Base-by-base conservation (phyloP, 805 yeast genomes). In the Kluyveromyces nonfermentans region DNA sequence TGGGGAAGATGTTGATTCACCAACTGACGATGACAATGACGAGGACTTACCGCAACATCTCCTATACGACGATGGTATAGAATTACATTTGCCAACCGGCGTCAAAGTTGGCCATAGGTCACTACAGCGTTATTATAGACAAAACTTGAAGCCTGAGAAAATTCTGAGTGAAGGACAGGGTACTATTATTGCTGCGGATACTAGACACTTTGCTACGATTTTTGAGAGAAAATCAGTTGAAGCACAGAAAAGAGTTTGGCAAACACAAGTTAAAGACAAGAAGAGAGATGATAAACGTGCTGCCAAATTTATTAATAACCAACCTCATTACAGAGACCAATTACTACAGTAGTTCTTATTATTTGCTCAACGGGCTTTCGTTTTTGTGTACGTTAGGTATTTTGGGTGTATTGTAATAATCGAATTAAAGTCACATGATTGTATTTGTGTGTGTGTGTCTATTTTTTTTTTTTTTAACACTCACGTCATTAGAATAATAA, bases 291-390 rank as follows among this genome's bases (percentile, higher is more conserved):
- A 67, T 42, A 71, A 72, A 59, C 70, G 82, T 55, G 84, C 87
- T 34, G 80, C 83, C 47, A 86, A 85, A 64, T 79, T 77, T 60
- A 73, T 85, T 65, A 90, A 90, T 64, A 74, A 82, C 73, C 97
- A 93, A 74, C 82, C 85, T 39, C 88, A 90, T 58, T 87, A 73
- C 73, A 77, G 95, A 60, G 96, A 87, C 60, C 85, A 80, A 63
- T 64, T 87, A 50, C 68, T 87, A 50, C 75, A 71, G 56, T 70
- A 47, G 51, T 41, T 40, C 28, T 25, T 25, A 6, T n/a, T 25
- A 25, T 25, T 25, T 10, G 30, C 30, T 25, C 14, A 14, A 25
- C 12, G 30, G 30, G 30, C 30, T 25, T 25, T 25, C 30, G 9
- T 10, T 25, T 25, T 25, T 25, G 12, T 25, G 30, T 25, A 25